Percentiles rank a stretch among this genome's conserved stretches.
phyloP scores from a whole-genome alignment of 179 eudicot species.

The Beta lomatogona region DNA sequence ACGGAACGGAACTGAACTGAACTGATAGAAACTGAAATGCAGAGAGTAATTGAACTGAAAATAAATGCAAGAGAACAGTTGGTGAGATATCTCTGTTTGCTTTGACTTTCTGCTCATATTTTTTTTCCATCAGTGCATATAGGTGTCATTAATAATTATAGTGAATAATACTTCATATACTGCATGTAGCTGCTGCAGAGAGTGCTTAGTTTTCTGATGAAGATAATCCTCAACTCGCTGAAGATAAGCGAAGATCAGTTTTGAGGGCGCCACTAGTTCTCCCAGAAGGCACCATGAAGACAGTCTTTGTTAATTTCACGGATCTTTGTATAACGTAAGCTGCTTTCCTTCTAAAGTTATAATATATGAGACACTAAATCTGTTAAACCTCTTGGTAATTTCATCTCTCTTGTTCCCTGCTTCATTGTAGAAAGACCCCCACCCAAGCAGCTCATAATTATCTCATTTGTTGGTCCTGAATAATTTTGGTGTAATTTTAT shows the following conservation, averaged over 20 bases:
- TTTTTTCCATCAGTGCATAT: not conserved
- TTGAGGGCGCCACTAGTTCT: conserved; percentile 53
- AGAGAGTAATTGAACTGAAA: too few relatives aligned
- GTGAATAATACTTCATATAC: not conserved
- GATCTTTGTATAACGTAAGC: conserved; percentile 47
- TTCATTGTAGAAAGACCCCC: not conserved
- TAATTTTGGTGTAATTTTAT: not conserved
- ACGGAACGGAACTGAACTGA: too few relatives aligned
- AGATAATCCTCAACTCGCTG: conserved; percentile 42
- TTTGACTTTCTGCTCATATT: not conserved
- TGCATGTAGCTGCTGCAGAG: conserved; percentile 40
- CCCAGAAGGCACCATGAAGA: conserved; percentile 43
- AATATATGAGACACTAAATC: not conserved
- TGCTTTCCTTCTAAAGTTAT: not conserved
- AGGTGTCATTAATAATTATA: not conserved
- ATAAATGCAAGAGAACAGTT: not conserved
- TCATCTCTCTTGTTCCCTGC: not conserved
- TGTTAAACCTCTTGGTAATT: not conserved
- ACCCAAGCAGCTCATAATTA: not conserved
- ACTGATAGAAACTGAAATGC: too few relatives aligned
- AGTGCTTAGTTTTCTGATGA: conserved; percentile 34
- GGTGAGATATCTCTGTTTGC: not conserved
- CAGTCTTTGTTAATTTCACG: conserved; percentile 46
- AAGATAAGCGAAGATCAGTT: conserved; percentile 43
- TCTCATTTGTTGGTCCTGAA: not conserved